phyloP scores from a whole-genome alignment of 1,284 basidiomycete genomes.

The Erythrobasidium hasegawianum region DNA sequence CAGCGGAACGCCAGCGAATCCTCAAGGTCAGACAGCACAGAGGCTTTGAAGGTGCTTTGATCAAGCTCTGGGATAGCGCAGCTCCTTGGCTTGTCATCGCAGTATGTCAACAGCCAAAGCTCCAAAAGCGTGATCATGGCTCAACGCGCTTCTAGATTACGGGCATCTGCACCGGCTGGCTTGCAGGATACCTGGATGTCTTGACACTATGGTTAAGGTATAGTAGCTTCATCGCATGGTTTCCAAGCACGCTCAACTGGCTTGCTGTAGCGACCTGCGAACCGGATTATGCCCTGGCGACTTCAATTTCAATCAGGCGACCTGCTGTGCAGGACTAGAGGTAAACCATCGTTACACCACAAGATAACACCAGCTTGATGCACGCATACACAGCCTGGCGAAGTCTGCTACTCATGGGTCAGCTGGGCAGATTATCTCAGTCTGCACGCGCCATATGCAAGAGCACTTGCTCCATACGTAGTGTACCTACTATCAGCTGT shows the following conservation, averaged over 20 bases:
- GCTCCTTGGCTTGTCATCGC: constrained; percentile 67
- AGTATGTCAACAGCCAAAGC: constrained; percentile 47
- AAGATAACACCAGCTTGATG: too few species aligned
- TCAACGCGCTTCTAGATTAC: constrained; percentile 8
- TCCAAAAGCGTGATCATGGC: background rate
- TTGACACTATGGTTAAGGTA: constrained; percentile 66
- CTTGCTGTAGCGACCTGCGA: constrained; percentile 56
- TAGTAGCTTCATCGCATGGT: too few species aligned
- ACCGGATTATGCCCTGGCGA: constrained; percentile 66
- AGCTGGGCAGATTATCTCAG: constrained; percentile 51
- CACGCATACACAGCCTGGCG: constrained; percentile 66
- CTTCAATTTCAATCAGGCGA: constrained; percentile 67
- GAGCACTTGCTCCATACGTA: constrained; percentile 57
- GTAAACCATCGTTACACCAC: constrained; percentile 52
- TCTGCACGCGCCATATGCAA: background rate
- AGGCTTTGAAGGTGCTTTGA: constrained; percentile 60
- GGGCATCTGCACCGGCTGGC: constrained; percentile 65
- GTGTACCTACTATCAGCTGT: constrained; percentile 76
- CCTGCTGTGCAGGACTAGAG: constrained; percentile 70
- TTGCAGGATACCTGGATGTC: constrained; percentile 69
- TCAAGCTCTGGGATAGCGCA: constrained; percentile 56
- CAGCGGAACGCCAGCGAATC: constrained; percentile 59
- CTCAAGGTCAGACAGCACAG: constrained; percentile 56
- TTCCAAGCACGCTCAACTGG: background rate
- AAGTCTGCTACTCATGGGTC: constrained; percentile 66